phyloP scores from a whole-genome alignment of 768 basidiomycete genomes.

The Floccularia luteovirens region DNA sequence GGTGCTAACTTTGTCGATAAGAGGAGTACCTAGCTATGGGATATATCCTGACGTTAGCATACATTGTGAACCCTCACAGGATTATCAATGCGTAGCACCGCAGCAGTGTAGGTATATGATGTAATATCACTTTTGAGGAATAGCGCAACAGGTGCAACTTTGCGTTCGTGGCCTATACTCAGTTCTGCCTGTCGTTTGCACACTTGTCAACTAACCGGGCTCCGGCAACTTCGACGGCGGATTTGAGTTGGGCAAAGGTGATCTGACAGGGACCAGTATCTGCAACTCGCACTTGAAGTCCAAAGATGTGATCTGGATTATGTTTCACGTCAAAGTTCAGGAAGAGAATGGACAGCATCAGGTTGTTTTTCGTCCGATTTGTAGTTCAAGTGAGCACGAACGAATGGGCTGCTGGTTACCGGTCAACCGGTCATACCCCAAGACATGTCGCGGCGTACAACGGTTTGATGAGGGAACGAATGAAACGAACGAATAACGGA shows the following conservation, averaged over 20 bases:
- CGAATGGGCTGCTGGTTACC: too few species aligned
- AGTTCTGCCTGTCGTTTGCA: constrained; percentile 17
- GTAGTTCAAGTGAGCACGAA: constrained; percentile 27
- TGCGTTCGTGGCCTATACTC: constrained; percentile 12
- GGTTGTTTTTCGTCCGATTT: constrained; percentile 18
- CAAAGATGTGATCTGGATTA: constrained; percentile 27
- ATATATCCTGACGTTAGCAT: neutral
- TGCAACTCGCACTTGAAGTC: constrained; percentile 20
- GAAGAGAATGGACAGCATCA: constrained; percentile 23
- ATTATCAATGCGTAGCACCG: constrained; percentile 25
- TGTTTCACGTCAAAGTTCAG: constrained; percentile 23
- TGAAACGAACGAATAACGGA: too few species aligned
- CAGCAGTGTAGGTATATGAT: constrained; percentile 28
- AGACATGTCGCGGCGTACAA: too few species aligned
- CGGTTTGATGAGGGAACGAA: too few species aligned
- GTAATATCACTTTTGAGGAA: constrained; percentile 27
- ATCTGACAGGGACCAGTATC: constrained; percentile 18
- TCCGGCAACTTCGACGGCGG: constrained; percentile 22
- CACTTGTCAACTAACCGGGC: constrained; percentile 22
- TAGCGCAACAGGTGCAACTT: constrained; percentile 24
- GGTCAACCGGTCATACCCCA: too few species aligned
- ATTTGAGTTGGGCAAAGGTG: constrained; percentile 23
- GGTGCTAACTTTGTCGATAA: constrained; percentile 27
- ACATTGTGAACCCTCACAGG: constrained; percentile 19
- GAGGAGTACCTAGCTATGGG: constrained; percentile 19